phyloP scores from a whole-genome alignment of 306 rosid species.

The Canavalia gladiata region DNA sequence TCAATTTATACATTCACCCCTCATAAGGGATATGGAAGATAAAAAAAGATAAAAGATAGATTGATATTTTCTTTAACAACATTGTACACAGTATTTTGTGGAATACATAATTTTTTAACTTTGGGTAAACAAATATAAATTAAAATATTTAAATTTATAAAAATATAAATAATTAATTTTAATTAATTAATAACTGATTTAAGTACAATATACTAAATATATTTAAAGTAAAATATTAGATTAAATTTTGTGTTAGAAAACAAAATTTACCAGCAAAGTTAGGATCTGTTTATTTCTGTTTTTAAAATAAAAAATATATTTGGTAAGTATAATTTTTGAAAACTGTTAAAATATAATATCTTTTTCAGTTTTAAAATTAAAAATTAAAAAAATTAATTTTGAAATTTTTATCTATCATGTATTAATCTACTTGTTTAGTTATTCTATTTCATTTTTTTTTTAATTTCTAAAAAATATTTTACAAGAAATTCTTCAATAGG shows the following conservation, averaged over 20 bases:
- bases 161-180: background rate
- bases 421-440: no score
- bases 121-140: background rate
- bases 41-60: background rate
- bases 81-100: background rate
- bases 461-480: no score
- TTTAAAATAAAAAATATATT: no score
- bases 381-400: no score
- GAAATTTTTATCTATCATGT: no score
- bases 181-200: background rate
- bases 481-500: no score
- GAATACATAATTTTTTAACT: background rate
- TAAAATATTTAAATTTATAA: background rate
- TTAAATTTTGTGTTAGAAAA: background rate
- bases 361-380: no score
- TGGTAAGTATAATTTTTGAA: no score
- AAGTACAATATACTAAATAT: background rate
- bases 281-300: no score
- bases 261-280: no score
- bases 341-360: no score
- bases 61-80: background rate
- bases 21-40: background rate
- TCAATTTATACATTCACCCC: background rate
- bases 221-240: background rate
- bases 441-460: no score